phyloP scores from a whole-genome alignment of 768 basidiomycete species.

The Collybiopsis confluens region DNA sequence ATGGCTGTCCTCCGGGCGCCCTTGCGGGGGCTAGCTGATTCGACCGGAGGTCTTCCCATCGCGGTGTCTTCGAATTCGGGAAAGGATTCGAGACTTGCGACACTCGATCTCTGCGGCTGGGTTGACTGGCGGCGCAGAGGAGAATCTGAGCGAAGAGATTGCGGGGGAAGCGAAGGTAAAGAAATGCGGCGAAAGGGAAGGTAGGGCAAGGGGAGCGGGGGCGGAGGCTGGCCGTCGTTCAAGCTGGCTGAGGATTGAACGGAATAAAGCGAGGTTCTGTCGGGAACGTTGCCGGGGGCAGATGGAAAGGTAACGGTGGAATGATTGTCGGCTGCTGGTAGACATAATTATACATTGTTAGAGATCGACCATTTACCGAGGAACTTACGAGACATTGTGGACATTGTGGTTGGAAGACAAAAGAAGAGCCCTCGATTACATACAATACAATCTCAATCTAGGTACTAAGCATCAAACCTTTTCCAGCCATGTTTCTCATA shows the following conservation, averaged over 20 bases:
- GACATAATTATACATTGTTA: neutral
- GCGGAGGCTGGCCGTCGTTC: conserved; percentile 18
- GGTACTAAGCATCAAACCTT: conserved; percentile 58
- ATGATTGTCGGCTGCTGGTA: neutral
- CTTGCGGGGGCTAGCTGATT: conserved; percentile 22
- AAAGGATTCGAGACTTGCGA: conserved; percentile 71
- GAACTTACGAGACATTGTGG: conserved; percentile 1
- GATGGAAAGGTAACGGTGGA: conserved; percentile 27
- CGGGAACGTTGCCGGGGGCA: conserved; percentile 16
- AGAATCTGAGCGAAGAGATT: conserved; percentile 23
- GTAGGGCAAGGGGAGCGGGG: conserved; percentile 39
- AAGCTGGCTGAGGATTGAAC: conserved; percentile 9
- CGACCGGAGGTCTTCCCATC: conserved; percentile 26
- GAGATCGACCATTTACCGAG: neutral
- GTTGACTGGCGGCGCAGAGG: conserved; percentile 58
- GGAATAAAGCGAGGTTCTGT: conserved; percentile 6
- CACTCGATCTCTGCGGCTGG: conserved; percentile 37
- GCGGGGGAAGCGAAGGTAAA: conserved; percentile 54
- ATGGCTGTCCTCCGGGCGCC: neutral
- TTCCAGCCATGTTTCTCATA: conserved; percentile 84
- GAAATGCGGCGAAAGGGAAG: conserved; percentile 64
- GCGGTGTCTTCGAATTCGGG: conserved; percentile 36
- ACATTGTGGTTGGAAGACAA: neutral
- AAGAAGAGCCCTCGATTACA: neutral
- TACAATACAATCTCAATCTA: too few species aligned